Base-by-base conservation (phyloP, 768 basidiomycete species). In the Collybia nuda region DNA sequence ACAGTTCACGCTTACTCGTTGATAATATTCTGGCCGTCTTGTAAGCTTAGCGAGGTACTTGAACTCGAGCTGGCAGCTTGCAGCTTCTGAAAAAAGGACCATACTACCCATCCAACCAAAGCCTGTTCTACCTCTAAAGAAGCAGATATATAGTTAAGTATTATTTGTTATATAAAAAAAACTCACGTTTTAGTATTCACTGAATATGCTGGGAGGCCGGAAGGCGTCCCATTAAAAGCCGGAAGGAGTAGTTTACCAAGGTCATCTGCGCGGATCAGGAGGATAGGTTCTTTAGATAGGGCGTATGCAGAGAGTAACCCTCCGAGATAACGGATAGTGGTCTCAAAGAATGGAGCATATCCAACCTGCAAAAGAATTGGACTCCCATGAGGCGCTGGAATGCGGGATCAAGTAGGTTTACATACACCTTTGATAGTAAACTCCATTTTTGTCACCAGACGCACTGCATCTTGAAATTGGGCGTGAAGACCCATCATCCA, bases 241-340 rank as follows among this genome's bases (percentile, higher is more conserved):
- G 85, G 83, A 0, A 89, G 65, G 0, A 93, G 72, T 4, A 77
- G 67, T 22, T 73, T 63, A 0, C 80, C 90, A 2, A 94, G 76
- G 51, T 89, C 84, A 39, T 87, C 80, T 0, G 91, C 87, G 8
- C 81, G 79, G 1, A 69, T 54, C 5, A 88, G 76, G 19, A 88
- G 74, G 6, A 85, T 65, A 0, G 73, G 66, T 29, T 89, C 81
- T 0, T 73, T 72, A 0, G 88, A 86, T 2, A 93, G 74, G n/a
- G 89, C 82, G 62, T 90, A 85, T 0, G 88, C 86, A 14, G 84
- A 86, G 2, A 92, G 74, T 0, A 91, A 66, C 1, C 91, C 90
- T 2, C 91, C 91, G 2, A 94, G 70, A 53, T 78, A 75, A 6
- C 90, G 82, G 49, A 93, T 93, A 19, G 84, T 83, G 0, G 88